Evolutionary conservation across 2,329 filamentous ascomycete species (phyloP).

Genomic region (Aspergillus awamori): DNA sequence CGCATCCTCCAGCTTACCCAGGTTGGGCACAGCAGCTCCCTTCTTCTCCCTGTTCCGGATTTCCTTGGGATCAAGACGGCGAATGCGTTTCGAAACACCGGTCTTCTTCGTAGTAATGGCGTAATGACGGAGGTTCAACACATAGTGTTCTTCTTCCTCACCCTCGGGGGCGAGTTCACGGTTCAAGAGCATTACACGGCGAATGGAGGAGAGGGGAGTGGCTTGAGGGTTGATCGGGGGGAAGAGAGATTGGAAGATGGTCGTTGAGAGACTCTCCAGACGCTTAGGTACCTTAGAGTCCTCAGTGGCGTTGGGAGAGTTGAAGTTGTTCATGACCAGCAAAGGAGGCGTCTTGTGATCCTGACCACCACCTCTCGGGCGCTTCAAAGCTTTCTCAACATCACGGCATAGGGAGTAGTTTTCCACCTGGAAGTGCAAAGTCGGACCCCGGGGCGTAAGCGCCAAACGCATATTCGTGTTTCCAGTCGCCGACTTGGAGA

Average conservation of each 20-base stretch:
- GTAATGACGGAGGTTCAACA: constrained; percentile 88
- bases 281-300: constrained; percentile 81
- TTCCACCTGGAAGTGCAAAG: constrained; percentile 90
- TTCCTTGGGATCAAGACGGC: constrained; percentile 82
- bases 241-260: constrained; percentile 94
- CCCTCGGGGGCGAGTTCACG: constrained; percentile 60
- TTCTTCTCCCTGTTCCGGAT: constrained; percentile 71
- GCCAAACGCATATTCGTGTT: constrained; percentile 92
- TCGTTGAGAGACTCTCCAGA: constrained; percentile 88
- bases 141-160: constrained; percentile 67
- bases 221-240: constrained; percentile 91
- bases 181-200: constrained; percentile 86
- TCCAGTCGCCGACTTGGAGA: constrained; percentile 84
- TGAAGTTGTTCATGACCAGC: constrained; percentile 98
- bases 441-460: constrained; percentile 86
- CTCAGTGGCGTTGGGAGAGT: constrained; percentile 59
- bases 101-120: constrained; percentile 89
- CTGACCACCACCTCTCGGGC: constrained; percentile 78
- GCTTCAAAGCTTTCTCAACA: constrained; percentile 78
- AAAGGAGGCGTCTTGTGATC: constrained; percentile 84
- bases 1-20: constrained; percentile 89
- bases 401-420: constrained; percentile 94
- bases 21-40: constrained; percentile 74
- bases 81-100: constrained; percentile 80
- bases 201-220: constrained; percentile 89